Evolutionary conservation across 2,329 filamentous ascomycete genomes (phyloP).

Genomic region (Aspergillus sp.): DNA sequence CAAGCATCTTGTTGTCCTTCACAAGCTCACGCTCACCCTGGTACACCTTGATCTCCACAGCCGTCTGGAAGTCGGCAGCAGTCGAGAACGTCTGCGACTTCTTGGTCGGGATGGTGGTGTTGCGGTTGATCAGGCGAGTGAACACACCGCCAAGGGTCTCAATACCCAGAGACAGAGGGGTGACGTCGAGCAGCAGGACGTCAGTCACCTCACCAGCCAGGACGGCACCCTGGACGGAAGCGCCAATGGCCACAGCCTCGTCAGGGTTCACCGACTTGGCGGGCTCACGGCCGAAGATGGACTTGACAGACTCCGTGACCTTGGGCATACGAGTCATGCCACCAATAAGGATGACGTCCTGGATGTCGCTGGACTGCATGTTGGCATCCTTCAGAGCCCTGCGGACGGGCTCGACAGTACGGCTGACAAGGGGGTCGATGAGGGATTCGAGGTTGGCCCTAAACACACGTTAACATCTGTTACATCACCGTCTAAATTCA

Average conservation of each 20-base stretch:
- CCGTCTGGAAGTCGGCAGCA: conserved; percentile 94
- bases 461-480: too few relatives aligned
- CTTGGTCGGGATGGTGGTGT: conserved; percentile 98
- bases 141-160: conserved; percentile 97
- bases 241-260: conserved; percentile 95
- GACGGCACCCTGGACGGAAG: conserved; percentile 92
- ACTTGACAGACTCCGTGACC: conserved; percentile 91
- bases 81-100: conserved; percentile 98
- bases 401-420: conserved; percentile 83
- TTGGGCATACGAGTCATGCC: conserved; percentile 99
- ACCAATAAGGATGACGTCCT: conserved; percentile 96
- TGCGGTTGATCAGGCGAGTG: conserved; percentile 95
- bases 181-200: conserved; percentile 88
- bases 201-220: conserved; percentile 95
- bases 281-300: conserved; percentile 89
- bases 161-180: conserved; percentile 92
- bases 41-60: conserved; percentile 99
- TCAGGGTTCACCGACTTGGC: conserved; percentile 98
- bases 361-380: conserved; percentile 84
- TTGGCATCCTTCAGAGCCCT: conserved; percentile 95
- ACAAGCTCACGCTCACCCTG: conserved; percentile 99
- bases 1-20: conserved; percentile 94
- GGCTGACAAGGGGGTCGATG: conserved; percentile 77
- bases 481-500: too few relatives aligned
- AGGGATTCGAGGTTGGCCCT: conserved; percentile 86